These are phyloP conservation scores for Diplodia intermedia DNA, from an alignment of 2,329 filamentous ascomycete genomes.

Conservation along the genomic window DNA sequence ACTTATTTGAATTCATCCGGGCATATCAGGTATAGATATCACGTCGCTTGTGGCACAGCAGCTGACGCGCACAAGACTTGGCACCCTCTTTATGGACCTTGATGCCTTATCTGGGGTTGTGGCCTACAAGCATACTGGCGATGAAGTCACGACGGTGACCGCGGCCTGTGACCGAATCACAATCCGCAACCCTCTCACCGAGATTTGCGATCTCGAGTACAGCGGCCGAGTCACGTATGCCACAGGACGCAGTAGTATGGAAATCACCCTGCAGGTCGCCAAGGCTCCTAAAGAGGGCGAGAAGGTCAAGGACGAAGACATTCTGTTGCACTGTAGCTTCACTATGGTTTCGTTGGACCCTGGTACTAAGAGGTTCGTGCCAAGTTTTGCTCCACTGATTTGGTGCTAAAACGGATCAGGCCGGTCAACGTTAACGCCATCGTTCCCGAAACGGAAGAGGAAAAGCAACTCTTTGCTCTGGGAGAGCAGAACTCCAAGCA, in stretches of 20 bases:
- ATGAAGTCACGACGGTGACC: slow-evolving; percentile 68
- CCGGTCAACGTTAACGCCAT: slow-evolving; percentile 68
- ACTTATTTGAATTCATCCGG: slow-evolving; percentile 79
- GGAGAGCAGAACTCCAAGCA: slow-evolving; percentile 71
- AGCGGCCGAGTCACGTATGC: slow-evolving; percentile 74
- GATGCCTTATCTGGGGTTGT: slow-evolving; percentile 79
- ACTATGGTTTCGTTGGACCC: slow-evolving; percentile 80
- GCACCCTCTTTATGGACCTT: slow-evolving; percentile 79
- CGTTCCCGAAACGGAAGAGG: slow-evolving; percentile 67
- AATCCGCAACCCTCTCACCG: slow-evolving; percentile 73
- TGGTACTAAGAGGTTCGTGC: slow-evolving; percentile 64
- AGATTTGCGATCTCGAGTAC: slow-evolving; percentile 79
- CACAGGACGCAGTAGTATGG: slow-evolving; percentile 74
- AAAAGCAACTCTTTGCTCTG: slow-evolving; percentile 66
- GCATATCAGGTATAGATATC: slow-evolving; percentile 60
- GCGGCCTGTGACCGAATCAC: slow-evolving; percentile 69
- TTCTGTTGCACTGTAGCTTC: slow-evolving; percentile 74
- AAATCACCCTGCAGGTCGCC: slow-evolving; percentile 76
- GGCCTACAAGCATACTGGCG: slow-evolving; percentile 75
- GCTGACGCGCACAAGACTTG: slow-evolving; percentile 56
- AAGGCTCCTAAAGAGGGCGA: slow-evolving; percentile 69
- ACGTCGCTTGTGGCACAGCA: neutral
- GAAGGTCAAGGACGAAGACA: slow-evolving; percentile 62
- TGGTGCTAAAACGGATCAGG: slow-evolving; percentile 41
- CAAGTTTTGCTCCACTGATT: slow-evolving; percentile 14